Conservation (phyloP, 345 rosid species). For the Eucalyptus sp. region DNA sequence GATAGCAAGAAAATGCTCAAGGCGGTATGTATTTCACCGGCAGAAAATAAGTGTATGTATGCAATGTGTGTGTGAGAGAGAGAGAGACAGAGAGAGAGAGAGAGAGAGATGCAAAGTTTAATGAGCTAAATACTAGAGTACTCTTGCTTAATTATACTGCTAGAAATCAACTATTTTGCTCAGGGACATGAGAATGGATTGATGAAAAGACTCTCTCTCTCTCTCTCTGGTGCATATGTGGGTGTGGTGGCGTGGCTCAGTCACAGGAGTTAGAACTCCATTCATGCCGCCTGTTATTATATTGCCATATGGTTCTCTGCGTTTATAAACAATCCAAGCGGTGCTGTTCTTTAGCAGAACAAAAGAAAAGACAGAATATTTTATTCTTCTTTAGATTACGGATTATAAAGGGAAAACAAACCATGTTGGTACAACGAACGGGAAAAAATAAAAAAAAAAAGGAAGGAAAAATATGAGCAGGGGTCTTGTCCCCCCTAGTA, state of each 20-base stretch:
- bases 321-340: neutral
- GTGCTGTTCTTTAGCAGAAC: neutral
- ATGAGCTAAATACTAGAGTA: neutral
- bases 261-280: neutral
- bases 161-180: neutral
- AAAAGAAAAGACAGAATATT: neutral
- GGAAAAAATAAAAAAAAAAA: neutral
- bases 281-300: neutral
- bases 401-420: neutral
- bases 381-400: neutral
- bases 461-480: neutral
- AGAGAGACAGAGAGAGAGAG: neutral
- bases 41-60: neutral
- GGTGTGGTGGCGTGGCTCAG: neutral
- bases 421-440: neutral
- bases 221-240: neutral
- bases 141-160: neutral
- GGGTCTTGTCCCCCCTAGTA: neutral
- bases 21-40: neutral
- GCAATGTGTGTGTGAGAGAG: neutral
- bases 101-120: neutral
- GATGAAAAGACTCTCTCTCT: neutral
- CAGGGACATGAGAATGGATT: neutral
- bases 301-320: neutral
- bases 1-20: neutral